phyloP scores from a whole-genome alignment of 257 asterid genomes.

The Solanum piurae region DNA sequence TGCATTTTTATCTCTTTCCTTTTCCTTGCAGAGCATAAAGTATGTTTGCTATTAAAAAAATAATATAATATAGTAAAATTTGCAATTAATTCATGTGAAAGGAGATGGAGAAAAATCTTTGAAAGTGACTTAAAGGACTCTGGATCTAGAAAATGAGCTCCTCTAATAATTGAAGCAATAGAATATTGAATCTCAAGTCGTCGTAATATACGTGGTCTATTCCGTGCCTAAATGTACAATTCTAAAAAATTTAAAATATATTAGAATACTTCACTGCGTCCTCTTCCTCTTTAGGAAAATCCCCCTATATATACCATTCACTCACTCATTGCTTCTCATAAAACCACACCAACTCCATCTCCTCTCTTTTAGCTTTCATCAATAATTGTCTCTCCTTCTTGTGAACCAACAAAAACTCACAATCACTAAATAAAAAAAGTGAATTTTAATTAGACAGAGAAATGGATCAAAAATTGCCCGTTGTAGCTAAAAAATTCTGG shows the following conservation, averaged over 20 bases:
- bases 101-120: background rate
- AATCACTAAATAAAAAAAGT: background rate
- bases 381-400: background rate
- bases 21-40: background rate
- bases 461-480: constrained; percentile 9
- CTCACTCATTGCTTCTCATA: background rate
- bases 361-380: background rate
- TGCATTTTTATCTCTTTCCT: background rate
- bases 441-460: background rate
- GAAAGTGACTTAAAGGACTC: background rate
- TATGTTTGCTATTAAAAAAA: background rate
- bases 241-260: background rate
- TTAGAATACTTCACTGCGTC: background rate
- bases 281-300: background rate
- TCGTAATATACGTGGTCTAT: background rate
- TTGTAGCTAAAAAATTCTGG: constrained; percentile 11
- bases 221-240: background rate
- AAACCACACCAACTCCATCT: background rate
- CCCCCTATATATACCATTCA: background rate
- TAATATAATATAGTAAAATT: background rate
- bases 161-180: background rate
- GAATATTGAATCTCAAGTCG: background rate
- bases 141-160: background rate
- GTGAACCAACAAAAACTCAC: background rate
- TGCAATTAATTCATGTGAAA: background rate